phyloP scores from a whole-genome alignment of 306 rosid species.

The Quercus cerris region DNA sequence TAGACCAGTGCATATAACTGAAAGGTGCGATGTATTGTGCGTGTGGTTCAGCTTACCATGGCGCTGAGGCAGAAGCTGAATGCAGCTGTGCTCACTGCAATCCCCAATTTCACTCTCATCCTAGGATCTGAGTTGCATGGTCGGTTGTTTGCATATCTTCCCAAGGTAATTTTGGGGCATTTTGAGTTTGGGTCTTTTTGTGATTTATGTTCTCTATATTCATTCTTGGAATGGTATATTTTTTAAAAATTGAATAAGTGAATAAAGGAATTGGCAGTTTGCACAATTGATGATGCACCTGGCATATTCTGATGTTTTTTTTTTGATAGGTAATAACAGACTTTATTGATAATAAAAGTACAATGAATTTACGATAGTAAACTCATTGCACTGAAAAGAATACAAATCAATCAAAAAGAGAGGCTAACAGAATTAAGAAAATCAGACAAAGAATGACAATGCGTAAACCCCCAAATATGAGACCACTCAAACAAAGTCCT shows the following conservation, averaged over 20 bases:
- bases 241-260: not conserved
- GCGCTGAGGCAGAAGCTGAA: constrained; percentile 72
- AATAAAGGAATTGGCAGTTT: not conserved
- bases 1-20: constrained; percentile 83
- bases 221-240: constrained; percentile 3
- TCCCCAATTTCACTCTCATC: constrained; percentile 53
- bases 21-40: constrained; percentile 85
- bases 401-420: too few relatives aligned
- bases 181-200: constrained; percentile 10
- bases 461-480: too few relatives aligned
- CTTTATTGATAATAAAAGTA: too few relatives aligned
- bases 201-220: constrained; percentile 1
- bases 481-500: too few relatives aligned
- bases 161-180: constrained; percentile 51
- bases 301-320: not conserved
- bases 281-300: not conserved
- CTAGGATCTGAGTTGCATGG: constrained; percentile 67
- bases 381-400: too few relatives aligned
- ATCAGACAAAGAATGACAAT: too few relatives aligned
- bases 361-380: too few relatives aligned
- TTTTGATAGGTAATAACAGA: too few relatives aligned
- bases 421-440: too few relatives aligned
- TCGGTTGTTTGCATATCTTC: constrained; percentile 58
- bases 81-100: constrained; percentile 54
- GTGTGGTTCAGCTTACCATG: constrained; percentile 85